Evolutionary conservation across 345 rosid genomes (phyloP).

Genomic region (Gossypium thurberi): DNA sequence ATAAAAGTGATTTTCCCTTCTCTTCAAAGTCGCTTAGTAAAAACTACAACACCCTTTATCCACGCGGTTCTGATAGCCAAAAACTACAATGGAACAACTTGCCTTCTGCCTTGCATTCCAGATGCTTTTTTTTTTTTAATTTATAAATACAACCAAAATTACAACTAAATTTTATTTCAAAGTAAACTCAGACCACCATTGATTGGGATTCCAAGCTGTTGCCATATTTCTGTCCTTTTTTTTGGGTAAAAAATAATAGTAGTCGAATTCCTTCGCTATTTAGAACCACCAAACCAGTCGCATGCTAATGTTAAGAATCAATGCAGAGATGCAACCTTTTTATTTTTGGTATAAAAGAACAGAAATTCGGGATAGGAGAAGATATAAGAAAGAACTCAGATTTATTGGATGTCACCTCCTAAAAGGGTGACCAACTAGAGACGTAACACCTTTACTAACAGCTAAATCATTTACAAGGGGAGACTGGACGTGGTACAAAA

Average conservation of each 20-base stretch:
- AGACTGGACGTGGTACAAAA: neutral
- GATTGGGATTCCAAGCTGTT: neutral
- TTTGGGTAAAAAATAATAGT: neutral
- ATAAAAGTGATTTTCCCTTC: no score
- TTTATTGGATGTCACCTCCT: neutral
- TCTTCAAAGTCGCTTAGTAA: no score
- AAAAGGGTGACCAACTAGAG: neutral
- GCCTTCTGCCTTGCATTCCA: neutral
- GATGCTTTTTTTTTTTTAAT: neutral
- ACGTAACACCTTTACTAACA: neutral
- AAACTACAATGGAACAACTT: neutral
- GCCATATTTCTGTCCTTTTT: no score
- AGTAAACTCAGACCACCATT: neutral
- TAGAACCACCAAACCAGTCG: neutral
- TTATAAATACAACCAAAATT: neutral
- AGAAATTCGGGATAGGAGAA: neutral
- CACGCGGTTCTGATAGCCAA: neutral
- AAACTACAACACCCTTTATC: neutral
- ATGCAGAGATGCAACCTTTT: neutral
- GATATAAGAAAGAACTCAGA: neutral
- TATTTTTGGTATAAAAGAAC: no score
- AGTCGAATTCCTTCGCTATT: neutral
- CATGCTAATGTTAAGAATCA: neutral
- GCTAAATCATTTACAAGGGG: neutral
- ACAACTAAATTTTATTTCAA: neutral